phyloP scores from a whole-genome alignment of 352 stramenopile genomes.

The Phytophthora sansomeana region DNA sequence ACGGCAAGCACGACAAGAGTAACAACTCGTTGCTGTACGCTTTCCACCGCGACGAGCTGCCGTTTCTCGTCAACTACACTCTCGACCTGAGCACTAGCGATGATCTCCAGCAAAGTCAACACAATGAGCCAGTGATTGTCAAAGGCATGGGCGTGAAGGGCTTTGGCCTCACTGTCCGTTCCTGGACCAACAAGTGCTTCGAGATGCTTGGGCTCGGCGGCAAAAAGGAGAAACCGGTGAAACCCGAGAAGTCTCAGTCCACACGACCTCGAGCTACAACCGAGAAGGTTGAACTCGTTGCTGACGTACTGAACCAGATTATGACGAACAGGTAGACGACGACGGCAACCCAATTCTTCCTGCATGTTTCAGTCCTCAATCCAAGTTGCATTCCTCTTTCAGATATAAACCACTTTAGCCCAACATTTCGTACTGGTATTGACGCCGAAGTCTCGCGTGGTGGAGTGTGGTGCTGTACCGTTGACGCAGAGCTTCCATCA shows the following conservation, averaged over 20 bases:
- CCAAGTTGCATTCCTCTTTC: slow-evolving; percentile 9
- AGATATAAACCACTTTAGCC: slow-evolving; percentile 29
- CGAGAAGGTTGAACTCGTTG: background rate
- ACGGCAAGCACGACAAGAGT: slow-evolving; percentile 22
- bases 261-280: slow-evolving; percentile 23
- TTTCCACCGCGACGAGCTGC: slow-evolving; percentile 73
- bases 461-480: slow-evolving; percentile 74
- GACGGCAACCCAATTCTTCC: slow-evolving; percentile 24
- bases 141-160: slow-evolving; percentile 62
- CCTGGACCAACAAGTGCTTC: slow-evolving; percentile 38
- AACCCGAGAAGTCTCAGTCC: slow-evolving; percentile 8
- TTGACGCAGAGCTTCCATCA: slow-evolving; percentile 83
- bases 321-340: slow-evolving; percentile 5
- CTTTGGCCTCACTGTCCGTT: slow-evolving; percentile 31
- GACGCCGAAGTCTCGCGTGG: slow-evolving; percentile 54
- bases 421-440: slow-evolving; percentile 70
- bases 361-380: slow-evolving; percentile 11
- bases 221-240: slow-evolving; percentile 35
- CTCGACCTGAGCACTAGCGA: slow-evolving; percentile 46
- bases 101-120: slow-evolving; percentile 25
- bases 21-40: slow-evolving; percentile 53
- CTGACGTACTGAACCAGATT: background rate
- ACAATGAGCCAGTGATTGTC: slow-evolving; percentile 49
- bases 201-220: slow-evolving; percentile 29
- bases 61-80: slow-evolving; percentile 60